These are phyloP conservation scores for Ulota crispa DNA, from an alignment of 225 moss, liverwort and hornwort genomes.

Conservation along the genomic window DNA sequence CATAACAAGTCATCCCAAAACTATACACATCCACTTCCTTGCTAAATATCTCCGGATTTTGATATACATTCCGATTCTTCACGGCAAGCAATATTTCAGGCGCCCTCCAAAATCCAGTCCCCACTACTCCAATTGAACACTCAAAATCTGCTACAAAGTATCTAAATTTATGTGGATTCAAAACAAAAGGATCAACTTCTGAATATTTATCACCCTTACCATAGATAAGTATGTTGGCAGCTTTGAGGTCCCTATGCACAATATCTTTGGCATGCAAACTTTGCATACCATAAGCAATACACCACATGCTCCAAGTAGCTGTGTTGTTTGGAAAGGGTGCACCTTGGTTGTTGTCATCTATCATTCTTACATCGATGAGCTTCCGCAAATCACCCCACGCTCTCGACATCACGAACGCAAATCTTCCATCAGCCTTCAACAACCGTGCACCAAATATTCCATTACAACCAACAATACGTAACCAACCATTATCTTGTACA, in stretches of 20 bases:
- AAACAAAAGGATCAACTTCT: fast-evolving
- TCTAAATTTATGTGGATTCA: fast-evolving
- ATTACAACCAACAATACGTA: fast-evolving
- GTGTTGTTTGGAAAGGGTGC: neutral
- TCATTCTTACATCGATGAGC: neutral
- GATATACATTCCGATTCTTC: fast-evolving
- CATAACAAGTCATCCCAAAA: neutral
- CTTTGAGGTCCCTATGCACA: neutral
- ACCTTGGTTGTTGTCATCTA: neutral
- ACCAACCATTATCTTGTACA: fast-evolving
- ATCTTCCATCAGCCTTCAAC: neutral
- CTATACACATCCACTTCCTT: neutral
- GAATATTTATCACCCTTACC: fast-evolving
- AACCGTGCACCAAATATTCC: fast-evolving
- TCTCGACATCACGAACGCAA: fast-evolving
- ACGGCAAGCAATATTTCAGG: neutral
- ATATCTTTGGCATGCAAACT: neutral
- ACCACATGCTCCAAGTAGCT: fast-evolving
- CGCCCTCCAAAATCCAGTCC: neutral
- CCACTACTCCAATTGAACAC: neutral
- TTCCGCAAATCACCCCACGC: slow-evolving; percentile 8
- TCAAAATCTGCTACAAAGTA: neutral
- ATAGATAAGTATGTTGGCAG: neutral
- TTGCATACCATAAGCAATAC: neutral
- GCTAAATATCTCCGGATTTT: neutral